These are phyloP conservation scores for Stipa capillata DNA, from an alignment of 176 grass and related monocot genomes.

Conservation along the genomic window DNA sequence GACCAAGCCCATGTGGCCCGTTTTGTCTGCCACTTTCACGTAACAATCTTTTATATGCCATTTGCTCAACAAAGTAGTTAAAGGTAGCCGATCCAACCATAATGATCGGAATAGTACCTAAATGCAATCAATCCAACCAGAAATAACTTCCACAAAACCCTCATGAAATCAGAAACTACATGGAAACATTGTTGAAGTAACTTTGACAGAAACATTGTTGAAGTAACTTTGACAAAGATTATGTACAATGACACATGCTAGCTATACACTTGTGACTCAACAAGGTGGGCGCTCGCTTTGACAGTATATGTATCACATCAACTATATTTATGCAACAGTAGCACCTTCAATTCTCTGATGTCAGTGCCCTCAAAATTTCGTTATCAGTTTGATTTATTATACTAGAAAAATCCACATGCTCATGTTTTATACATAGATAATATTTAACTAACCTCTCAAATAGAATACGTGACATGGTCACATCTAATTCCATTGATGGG, in stretches of 20 bases:
- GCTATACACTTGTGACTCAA: not conserved
- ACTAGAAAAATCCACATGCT: not conserved
- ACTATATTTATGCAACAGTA: not conserved
- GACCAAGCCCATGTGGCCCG: not conserved
- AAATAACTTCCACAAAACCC: not conserved
- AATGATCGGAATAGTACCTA: not conserved
- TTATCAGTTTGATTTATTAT: not conserved
- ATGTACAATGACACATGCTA: not conserved
- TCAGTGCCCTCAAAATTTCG: not conserved
- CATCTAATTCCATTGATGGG: not conserved
- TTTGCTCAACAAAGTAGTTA: not conserved
- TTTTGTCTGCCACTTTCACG: not conserved
- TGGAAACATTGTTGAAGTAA: not conserved
- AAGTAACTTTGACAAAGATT: not conserved
- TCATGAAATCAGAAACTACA: not conserved
- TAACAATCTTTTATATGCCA: not conserved
- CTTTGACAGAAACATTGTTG: not conserved
- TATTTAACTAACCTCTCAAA: not conserved
- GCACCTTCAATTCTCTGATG: not conserved
- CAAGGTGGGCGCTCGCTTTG: not conserved
- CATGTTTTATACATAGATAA: not conserved
- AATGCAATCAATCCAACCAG: not conserved
- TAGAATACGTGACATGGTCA: not conserved
- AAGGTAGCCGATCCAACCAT: not conserved
- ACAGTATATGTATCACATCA: not conserved